phyloP scores from a whole-genome alignment of 192 early-diverging fungal species.

The Coemansia furcata region DNA sequence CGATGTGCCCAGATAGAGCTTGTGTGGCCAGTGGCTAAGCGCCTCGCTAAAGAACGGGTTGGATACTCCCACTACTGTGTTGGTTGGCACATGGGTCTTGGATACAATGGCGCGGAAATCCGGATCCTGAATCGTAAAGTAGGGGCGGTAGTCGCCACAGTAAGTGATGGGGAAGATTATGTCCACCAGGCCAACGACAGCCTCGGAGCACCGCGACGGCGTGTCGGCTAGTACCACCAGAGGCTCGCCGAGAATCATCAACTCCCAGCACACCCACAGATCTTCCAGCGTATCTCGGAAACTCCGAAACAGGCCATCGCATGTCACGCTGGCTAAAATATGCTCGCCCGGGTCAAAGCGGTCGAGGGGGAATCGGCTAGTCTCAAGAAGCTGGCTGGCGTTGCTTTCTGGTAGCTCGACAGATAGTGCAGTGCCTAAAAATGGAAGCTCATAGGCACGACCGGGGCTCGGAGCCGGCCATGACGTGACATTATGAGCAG shows the following conservation, averaged over 20 bases:
- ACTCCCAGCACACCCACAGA: slow-evolving; percentile 91
- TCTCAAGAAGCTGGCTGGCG: slow-evolving; percentile 73
- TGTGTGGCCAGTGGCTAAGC: slow-evolving; percentile 90
- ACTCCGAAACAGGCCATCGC: slow-evolving; percentile 69
- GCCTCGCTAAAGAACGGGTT: slow-evolving; percentile 93
- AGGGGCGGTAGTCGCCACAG: slow-evolving; percentile 95
- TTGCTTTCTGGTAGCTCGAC: slow-evolving; percentile 66
- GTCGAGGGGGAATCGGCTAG: slow-evolving; percentile 65
- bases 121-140: slow-evolving; percentile 94
- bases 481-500: slow-evolving; percentile 71
- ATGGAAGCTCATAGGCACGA: slow-evolving; percentile 67
- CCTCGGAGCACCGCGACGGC: slow-evolving; percentile 83
- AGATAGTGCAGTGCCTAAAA: slow-evolving; percentile 65
- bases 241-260: slow-evolving; percentile 88
- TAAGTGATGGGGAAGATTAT: slow-evolving; percentile 93
- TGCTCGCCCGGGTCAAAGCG: slow-evolving; percentile 67
- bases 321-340: slow-evolving; percentile 67
- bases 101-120: slow-evolving; percentile 71
- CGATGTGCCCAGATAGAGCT: slow-evolving; percentile 62
- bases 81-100: slow-evolving; percentile 66
- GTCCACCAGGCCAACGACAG: slow-evolving; percentile 80
- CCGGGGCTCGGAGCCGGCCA: slow-evolving; percentile 62
- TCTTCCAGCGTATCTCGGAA: slow-evolving; percentile 78
- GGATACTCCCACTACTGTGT: slow-evolving; percentile 88
- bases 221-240: slow-evolving; percentile 86